phyloP scores from a whole-genome alignment of 2,329 filamentous ascomycete species.

The Ceratocystis albifundus region DNA sequence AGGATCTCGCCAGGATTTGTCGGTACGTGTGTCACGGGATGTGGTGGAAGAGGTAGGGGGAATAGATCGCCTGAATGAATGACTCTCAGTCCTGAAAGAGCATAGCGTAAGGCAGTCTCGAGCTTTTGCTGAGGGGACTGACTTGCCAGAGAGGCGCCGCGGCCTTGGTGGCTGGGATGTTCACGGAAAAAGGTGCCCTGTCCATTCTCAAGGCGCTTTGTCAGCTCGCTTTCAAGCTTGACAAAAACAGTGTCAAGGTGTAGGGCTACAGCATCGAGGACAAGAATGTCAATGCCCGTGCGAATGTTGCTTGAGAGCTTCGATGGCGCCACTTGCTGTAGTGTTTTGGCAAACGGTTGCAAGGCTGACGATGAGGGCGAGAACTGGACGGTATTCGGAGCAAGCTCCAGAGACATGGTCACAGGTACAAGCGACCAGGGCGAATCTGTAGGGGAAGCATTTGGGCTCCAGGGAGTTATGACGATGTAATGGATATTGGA shows the following conservation, averaged over 20 bases:
- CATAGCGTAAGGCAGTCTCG: slow-evolving; percentile 57
- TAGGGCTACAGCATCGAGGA: slow-evolving; percentile 69
- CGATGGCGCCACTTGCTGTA: slow-evolving; percentile 64
- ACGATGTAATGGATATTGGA: slow-evolving; percentile 51
- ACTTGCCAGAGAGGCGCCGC: slow-evolving; percentile 21
- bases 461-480: slow-evolving; percentile 61
- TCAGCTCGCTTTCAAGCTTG: slow-evolving; percentile 67
- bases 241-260: slow-evolving; percentile 78
- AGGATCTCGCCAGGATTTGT: slow-evolving; percentile 77
- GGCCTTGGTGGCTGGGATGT: slow-evolving; percentile 33
- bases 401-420: slow-evolving; percentile 49
- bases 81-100: slow-evolving; percentile 59
- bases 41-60: slow-evolving; percentile 63
- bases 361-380: slow-evolving; percentile 60
- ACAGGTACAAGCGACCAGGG: slow-evolving; percentile 82
- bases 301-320: slow-evolving; percentile 62
- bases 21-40: slow-evolving; percentile 76
- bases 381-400: slow-evolving; percentile 69
- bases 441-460: slow-evolving; percentile 45
- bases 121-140: slow-evolving; percentile 45
- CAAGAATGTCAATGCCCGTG: slow-evolving; percentile 69
- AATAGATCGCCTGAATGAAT: slow-evolving; percentile 76
- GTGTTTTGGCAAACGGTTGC: slow-evolving; percentile 63
- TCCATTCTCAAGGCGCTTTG: slow-evolving; percentile 68
- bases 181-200: slow-evolving; percentile 70